Evolutionary conservation across 805 yeast species (phyloP), one percentile per base, ranked within the genome.

Genomic region (Cephaloascus albidus): DNA sequence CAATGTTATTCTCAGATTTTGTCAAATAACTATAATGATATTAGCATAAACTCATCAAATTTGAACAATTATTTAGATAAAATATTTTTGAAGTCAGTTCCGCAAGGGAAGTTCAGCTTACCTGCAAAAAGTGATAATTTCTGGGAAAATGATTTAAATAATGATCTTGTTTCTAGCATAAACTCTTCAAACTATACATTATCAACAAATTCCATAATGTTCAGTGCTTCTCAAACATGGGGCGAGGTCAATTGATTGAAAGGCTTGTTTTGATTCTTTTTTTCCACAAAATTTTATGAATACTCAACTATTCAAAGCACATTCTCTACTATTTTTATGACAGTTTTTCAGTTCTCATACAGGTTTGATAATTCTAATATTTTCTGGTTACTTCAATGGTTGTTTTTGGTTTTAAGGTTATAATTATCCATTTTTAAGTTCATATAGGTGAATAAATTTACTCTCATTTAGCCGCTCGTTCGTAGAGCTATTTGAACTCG

Each of bases 71-170:
- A 31, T 31, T 31, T 31, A 15, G 14, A 31, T 16, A 8, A 31
- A 16, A 31, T 31, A 6, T 31, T 31, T 31, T 8, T 31, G n/a
- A 31, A 31, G 6, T 26, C 30, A 26, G 28, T 23, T 6, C 28
- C 28, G 6, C 28, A 23, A 23, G 12, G n/a, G n/a, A n/a, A n/a
- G n/a, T n/a, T n/a, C n/a, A n/a, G n/a, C n/a, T n/a, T n/a, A n/a
- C n/a, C n/a, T n/a, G n/a, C n/a, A 23, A 23, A 23, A 6, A 23
- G 12, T 12, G 28, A 23, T 6, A 35, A 43, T 23, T 45, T 43
- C 27, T 45, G 48, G 48, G 41, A 40, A 20, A 41, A 18, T 16
- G 46, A 43, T 32, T 31, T 37, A 15, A 39, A 33, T 18, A 43
- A 31, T 16, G 18, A 31, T 31, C 28, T 6, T 12, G 12, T 23